Conservation (phyloP, 495 filamentous ascomycete species). For the Lindgomyces ingoldianus region DNA sequence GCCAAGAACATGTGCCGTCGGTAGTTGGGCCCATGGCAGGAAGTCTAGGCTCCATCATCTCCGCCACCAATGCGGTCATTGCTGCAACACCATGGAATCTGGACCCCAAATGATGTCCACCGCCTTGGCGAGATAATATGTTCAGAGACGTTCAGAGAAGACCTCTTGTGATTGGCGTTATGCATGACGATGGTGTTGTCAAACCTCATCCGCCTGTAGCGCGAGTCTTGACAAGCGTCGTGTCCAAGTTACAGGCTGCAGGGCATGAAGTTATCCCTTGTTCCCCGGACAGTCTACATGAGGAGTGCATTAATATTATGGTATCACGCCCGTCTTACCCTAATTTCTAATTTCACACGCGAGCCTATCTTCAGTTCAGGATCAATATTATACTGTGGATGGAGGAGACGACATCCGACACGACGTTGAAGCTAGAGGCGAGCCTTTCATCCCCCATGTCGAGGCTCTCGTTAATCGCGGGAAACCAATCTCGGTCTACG, state of each 20-base stretch:
- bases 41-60: conserved; percentile 44
- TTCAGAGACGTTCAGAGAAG: conserved; percentile 48
- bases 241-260: conserved; percentile 41
- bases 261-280: conserved; percentile 56
- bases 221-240: conserved; percentile 48
- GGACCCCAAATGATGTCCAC: conserved; percentile 52
- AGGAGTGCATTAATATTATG: conserved; percentile 52
- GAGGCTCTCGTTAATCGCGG: conserved; percentile 40
- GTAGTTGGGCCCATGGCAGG: conserved; percentile 55
- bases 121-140: conserved; percentile 50
- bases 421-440: conserved; percentile 51
- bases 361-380: conserved; percentile 5
- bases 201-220: conserved; percentile 49
- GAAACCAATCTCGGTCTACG: conserved; percentile 54
- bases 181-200: conserved; percentile 55
- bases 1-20: conserved; percentile 58
- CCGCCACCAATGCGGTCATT: conserved; percentile 48
- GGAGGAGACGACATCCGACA: conserved; percentile 58
- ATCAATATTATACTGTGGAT: conserved; percentile 54
- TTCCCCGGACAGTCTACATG: conserved; percentile 48
- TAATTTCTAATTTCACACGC: neutral
- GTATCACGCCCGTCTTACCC: conserved; percentile 38
- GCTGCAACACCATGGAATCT: conserved; percentile 48
- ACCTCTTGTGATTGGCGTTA: conserved; percentile 52
- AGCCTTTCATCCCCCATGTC: conserved; percentile 59